These are phyloP conservation scores for Lactuca sativa DNA, from an alignment of 129 eudicot genomes.

Conservation along the genomic window DNA sequence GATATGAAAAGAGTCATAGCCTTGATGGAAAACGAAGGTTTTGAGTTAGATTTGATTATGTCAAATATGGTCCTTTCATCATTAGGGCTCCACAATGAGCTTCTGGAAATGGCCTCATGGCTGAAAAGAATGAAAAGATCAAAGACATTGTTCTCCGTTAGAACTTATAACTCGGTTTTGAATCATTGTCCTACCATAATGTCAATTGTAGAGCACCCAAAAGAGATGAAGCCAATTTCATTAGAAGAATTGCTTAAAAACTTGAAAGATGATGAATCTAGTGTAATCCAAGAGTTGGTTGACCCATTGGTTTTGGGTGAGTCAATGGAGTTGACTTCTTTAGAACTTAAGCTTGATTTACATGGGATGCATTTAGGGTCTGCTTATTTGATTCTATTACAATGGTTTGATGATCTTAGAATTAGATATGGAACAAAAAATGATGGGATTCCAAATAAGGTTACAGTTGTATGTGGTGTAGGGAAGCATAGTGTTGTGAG, in stretches of 20 bases:
- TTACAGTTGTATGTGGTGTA: slow-evolving; percentile 61
- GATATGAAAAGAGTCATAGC: slow-evolving; percentile 61
- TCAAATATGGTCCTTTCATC: slow-evolving; percentile 86
- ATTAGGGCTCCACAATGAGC: slow-evolving; percentile 54
- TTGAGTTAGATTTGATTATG: slow-evolving; percentile 55
- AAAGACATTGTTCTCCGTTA: slow-evolving; percentile 44
- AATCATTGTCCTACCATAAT: slow-evolving; percentile 66
- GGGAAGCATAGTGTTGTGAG: slow-evolving; percentile 71
- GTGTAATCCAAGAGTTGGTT: slow-evolving; percentile 50
- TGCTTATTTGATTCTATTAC: slow-evolving; percentile 64
- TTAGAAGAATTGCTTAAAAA: slow-evolving; percentile 40
- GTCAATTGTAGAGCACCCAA: slow-evolving; percentile 46
- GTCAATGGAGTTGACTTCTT: slow-evolving; percentile 51
- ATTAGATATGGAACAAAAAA: slow-evolving; percentile 32
- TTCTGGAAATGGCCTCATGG: slow-evolving; percentile 61
- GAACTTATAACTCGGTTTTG: slow-evolving; percentile 77
- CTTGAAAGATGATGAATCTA: slow-evolving; percentile 44
- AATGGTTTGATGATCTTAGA: slow-evolving; percentile 61
- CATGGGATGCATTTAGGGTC: slow-evolving; percentile 83
- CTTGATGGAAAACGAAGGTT: slow-evolving; percentile 61
- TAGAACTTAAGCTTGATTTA: slow-evolving; percentile 75
- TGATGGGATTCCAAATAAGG: slow-evolving; percentile 45
- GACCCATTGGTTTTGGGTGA: slow-evolving; percentile 47
- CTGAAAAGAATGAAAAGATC: slow-evolving; percentile 51
- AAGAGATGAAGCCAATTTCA: slow-evolving; percentile 49